Evolutionary conservation across 495 filamentous ascomycete species (phyloP).

Genomic region (Annulohypoxylon maeteangense): DNA sequence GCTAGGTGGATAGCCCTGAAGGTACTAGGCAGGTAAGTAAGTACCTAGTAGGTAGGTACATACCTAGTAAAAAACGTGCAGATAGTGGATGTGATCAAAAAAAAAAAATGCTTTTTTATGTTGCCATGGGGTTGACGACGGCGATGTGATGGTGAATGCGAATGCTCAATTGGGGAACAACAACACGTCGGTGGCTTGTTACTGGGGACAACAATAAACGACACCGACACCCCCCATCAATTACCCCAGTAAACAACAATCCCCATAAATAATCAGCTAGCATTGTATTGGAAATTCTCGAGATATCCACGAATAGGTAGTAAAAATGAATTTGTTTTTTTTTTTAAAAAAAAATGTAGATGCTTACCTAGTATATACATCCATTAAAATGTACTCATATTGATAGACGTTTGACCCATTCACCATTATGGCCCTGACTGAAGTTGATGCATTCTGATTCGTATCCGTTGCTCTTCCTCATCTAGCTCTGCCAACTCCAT

Average conservation of each 20-base stretch:
- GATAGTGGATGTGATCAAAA: background rate
- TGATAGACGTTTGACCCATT: background rate
- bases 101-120: background rate
- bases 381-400: background rate
- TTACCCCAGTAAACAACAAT: background rate
- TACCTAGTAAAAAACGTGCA: background rate
- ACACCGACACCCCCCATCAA: background rate
- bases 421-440: background rate
- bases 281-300: too few species aligned
- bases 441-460: slow-evolving; percentile 21
- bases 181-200: background rate
- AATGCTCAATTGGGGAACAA: background rate
- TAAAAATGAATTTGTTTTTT: too few species aligned
- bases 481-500: slow-evolving; percentile 28
- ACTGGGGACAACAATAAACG: background rate
- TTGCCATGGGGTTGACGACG: background rate
- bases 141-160: background rate
- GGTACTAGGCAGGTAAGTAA: background rate
- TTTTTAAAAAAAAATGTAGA: too few species aligned
- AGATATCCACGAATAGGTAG: too few species aligned
- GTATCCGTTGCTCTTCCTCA: slow-evolving; percentile 28
- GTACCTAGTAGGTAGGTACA: background rate
- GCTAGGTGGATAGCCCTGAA: background rate
- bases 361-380: background rate
- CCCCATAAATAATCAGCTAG: background rate